phyloP scores from a whole-genome alignment of 768 basidiomycete species.

The Hirschioporus abietinus region DNA sequence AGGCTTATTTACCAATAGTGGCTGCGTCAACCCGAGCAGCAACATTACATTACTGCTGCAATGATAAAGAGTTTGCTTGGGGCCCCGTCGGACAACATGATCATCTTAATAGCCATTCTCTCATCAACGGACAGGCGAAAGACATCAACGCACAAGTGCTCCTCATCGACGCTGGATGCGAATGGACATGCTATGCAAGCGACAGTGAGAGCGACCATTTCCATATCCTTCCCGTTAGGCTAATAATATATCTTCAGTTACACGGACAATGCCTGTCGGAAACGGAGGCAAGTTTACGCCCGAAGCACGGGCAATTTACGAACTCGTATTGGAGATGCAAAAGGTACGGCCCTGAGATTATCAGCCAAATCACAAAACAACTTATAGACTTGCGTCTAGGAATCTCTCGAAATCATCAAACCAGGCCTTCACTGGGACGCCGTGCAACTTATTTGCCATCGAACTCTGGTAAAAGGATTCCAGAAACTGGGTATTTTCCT shows the following conservation, averaged over 20 bases:
- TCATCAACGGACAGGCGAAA: conserved; percentile 31
- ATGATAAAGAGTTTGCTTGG: conserved; percentile 83
- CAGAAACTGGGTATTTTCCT: conserved; percentile 83
- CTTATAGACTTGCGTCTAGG: conserved; percentile 29
- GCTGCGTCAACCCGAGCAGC: conserved; percentile 83
- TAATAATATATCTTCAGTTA: conserved; percentile 28
- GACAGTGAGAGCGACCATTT: conserved; percentile 40
- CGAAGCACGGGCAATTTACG: conserved; percentile 78
- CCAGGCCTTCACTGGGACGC: conserved; percentile 90
- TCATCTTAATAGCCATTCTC: conserved; percentile 41
- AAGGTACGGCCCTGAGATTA: conserved; percentile 36
- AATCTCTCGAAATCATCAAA: conserved; percentile 61
- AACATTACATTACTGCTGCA: conserved; percentile 93
- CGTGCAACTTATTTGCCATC: conserved; percentile 80
- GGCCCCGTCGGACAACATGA: conserved; percentile 60
- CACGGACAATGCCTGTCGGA: conserved; percentile 87
- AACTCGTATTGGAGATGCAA: conserved; percentile 89
- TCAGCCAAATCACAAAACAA: background rate
- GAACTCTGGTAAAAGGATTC: conserved; percentile 76
- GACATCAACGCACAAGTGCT: conserved; percentile 63
- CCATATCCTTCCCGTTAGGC: conserved; percentile 17
- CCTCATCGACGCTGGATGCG: conserved; percentile 93
- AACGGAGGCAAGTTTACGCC: conserved; percentile 87
- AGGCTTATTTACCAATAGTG: conserved; percentile 91
- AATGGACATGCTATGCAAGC: conserved; percentile 67